Percentiles rank a stretch among this genome's conserved stretches.
These are phyloP conservation scores for Tricholoma bakamatsutake DNA, from an alignment of 768 basidiomycete genomes.

Conservation along the genomic window DNA sequence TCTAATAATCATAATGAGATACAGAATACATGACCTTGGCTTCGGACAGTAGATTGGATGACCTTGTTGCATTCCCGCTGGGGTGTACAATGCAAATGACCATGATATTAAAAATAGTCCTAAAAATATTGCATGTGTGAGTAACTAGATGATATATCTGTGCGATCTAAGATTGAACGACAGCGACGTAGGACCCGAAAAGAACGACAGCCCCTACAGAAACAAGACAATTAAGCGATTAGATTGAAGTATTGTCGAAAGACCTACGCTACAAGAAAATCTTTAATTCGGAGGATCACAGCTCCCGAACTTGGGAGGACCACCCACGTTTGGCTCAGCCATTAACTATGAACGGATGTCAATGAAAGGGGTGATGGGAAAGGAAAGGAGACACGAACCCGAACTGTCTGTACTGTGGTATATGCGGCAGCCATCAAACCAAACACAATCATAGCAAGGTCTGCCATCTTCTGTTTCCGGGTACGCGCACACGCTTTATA, in stretches of 20 bases:
- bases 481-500: constrained; percentile 82
- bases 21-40: neutral
- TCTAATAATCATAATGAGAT: neutral
- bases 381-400: constrained; percentile 34
- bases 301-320: constrained; percentile 9
- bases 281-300: constrained; percentile 11
- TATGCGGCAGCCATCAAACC: constrained; percentile 68
- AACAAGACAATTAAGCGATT: neutral
- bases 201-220: neutral
- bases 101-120: neutral
- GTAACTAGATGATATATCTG: neutral
- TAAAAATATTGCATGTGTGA: neutral
- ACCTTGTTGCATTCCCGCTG: neutral
- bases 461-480: constrained; percentile 53
- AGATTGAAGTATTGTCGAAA: neutral
- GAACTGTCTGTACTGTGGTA: constrained; percentile 75
- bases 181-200: neutral
- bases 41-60: neutral
- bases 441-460: constrained; percentile 72
- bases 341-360: constrained; percentile 9
- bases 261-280: neutral
- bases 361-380: neutral
- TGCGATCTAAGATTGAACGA: neutral
- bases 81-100: neutral
- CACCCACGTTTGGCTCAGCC: constrained; percentile 7